Conservation (phyloP, 2,329 filamentous ascomycete genomes). For the Camillea tinctor region DNA sequence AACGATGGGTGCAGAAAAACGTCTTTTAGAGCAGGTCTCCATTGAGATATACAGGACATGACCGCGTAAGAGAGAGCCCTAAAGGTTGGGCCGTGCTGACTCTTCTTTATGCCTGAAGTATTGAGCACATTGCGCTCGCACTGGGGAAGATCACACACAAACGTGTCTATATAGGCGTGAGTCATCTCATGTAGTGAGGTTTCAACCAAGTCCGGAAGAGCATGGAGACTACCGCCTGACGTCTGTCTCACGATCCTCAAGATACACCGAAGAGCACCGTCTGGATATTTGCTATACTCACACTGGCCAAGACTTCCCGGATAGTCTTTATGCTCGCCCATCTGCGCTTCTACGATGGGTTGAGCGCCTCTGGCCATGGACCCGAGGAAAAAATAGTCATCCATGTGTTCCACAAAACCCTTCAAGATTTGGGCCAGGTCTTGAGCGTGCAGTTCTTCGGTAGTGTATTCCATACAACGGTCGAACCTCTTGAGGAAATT, state of each 20-base stretch:
- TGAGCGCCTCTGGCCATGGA: constrained; percentile 11
- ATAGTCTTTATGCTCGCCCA: not conserved
- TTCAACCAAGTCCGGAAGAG: not conserved
- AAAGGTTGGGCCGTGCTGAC: not conserved
- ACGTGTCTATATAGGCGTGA: not conserved
- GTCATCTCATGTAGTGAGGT: not conserved
- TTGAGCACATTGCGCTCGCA: not conserved
- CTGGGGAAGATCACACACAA: not conserved
- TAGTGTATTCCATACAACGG: not conserved
- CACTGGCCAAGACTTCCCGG: not conserved
- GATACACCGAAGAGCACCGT: not conserved
- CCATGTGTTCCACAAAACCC: not conserved
- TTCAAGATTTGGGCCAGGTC: not conserved
- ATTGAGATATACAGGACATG: not conserved
- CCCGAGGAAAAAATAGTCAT: constrained; percentile 11
- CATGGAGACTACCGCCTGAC: not conserved
- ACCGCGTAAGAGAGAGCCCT: not conserved
- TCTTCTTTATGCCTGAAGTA: not conserved
- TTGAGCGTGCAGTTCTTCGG: not conserved
- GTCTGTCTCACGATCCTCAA: not conserved
- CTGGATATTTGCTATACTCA: not conserved
- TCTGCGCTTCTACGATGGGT: not conserved
- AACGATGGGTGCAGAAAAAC: not conserved
- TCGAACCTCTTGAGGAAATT: constrained; percentile 4
- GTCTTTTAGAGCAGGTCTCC: not conserved